phyloP scores from a whole-genome alignment of 306 rosid species.

The Vachellia collinsii region DNA sequence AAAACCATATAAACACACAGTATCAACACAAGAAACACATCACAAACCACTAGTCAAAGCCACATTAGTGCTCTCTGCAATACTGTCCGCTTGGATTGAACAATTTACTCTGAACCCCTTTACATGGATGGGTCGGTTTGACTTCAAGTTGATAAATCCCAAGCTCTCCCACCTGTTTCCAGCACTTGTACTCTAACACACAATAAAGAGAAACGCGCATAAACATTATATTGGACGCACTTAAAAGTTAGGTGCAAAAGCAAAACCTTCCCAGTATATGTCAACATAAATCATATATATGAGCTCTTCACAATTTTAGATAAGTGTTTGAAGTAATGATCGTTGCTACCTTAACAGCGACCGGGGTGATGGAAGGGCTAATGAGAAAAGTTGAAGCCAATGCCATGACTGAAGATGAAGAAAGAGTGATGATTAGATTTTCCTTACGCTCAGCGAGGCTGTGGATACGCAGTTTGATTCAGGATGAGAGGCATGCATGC shows the following conservation, averaged over 20 bases:
- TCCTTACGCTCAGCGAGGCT: not conserved
- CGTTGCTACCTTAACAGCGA: constrained; percentile 43
- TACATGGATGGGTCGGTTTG: constrained; percentile 29
- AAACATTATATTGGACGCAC: constrained; percentile 15
- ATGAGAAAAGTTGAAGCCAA: constrained; percentile 40
- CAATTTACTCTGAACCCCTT: constrained; percentile 56
- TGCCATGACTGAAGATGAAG: constrained; percentile 41
- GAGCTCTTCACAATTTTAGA: not conserved
- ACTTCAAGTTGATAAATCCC: constrained; percentile 44
- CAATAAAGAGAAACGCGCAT: constrained; percentile 26
- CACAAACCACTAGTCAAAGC: constrained; percentile 44
- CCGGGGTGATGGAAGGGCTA: constrained; percentile 31
- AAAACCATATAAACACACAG: not conserved
- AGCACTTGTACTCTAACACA: constrained; percentile 48
- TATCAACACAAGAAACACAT: constrained; percentile 12
- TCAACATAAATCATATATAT: too few species aligned
- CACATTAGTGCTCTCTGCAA: constrained; percentile 44
- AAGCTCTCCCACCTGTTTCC: constrained; percentile 44
- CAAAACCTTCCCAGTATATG: not conserved
- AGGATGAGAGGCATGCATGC: not conserved
- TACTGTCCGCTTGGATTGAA: constrained; percentile 47
- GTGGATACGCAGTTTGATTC: not conserved
- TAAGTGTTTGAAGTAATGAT: not conserved
- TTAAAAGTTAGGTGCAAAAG: not conserved
- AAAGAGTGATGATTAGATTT: constrained; percentile 28